Conservation (phyloP, 2,329 filamentous ascomycete species). For the Fusarium devonianum region DNA sequence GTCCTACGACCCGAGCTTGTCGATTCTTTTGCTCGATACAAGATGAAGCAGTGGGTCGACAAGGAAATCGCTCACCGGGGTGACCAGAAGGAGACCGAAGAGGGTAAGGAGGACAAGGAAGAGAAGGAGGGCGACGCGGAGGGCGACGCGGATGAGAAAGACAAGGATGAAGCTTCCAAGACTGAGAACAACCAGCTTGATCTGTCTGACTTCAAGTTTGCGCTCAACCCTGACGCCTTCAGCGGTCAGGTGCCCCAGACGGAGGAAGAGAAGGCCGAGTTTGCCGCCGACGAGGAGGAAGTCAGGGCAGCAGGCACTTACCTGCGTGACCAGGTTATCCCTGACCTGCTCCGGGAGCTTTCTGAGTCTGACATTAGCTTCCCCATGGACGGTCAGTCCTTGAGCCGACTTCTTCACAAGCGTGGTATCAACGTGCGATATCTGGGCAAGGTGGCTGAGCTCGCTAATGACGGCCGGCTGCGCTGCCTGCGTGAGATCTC, state of each 20-base stretch:
- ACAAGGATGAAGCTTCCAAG: slow-evolving; percentile 40
- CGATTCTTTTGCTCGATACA: slow-evolving; percentile 82
- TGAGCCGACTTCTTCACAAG: slow-evolving; percentile 90
- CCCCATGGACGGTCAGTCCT: slow-evolving; percentile 96
- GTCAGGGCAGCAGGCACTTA: slow-evolving; percentile 85
- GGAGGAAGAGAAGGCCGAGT: slow-evolving; percentile 85
- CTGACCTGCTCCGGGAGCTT: slow-evolving; percentile 85
- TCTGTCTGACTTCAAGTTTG: slow-evolving; percentile 84
- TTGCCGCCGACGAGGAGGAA: slow-evolving; percentile 84
- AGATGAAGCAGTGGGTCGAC: slow-evolving; percentile 89
- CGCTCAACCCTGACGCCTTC: slow-evolving; percentile 94
- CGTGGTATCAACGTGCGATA: slow-evolving; percentile 97
- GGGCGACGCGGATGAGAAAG: slow-evolving; percentile 43
- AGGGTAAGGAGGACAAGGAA: slow-evolving; percentile 40
- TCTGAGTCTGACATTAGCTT: slow-evolving; percentile 94
- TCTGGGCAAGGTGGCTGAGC: slow-evolving; percentile 80
- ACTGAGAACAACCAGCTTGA: slow-evolving; percentile 70
- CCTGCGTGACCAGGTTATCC: slow-evolving; percentile 78
- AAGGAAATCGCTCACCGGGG: slow-evolving; percentile 73
- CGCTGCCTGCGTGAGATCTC: slow-evolving; percentile 79
- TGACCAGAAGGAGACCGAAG: slow-evolving; percentile 41
- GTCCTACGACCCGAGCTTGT: slow-evolving; percentile 90
- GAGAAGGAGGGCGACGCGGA: slow-evolving; percentile 37
- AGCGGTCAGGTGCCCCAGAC: slow-evolving; percentile 91
- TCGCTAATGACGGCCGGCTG: slow-evolving; percentile 75